A percentile compares a stretch with the other conserved stretches of the same genome.
phyloP scores from a whole-genome alignment of 768 basidiomycete species.

The Suillus subluteus region DNA sequence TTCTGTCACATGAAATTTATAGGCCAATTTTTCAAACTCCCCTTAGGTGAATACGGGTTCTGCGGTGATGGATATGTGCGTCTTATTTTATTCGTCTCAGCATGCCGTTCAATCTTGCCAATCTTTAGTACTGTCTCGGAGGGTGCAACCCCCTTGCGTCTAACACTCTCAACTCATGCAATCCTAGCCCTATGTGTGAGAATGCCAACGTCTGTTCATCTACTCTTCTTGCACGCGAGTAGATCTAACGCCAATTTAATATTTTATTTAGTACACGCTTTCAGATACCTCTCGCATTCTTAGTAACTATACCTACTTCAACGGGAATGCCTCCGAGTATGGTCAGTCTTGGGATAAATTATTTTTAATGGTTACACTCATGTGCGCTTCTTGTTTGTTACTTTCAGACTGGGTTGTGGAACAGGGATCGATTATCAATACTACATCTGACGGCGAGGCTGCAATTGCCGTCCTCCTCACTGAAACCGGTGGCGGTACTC shows the following conservation, averaged over 20 bases:
- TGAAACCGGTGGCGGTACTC: conserved; percentile 73
- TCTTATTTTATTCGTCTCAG: background rate
- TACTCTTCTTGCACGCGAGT: background rate
- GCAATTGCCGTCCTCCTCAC: conserved; percentile 73
- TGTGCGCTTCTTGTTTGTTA: background rate
- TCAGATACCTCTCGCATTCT: conserved; percentile 67
- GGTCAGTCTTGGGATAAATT: conserved; percentile 39
- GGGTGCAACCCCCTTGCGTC: conserved; percentile 87
- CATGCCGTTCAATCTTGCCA: conserved; percentile 13
- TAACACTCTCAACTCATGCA: conserved; percentile 63
- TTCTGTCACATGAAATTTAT: conserved; percentile 1
- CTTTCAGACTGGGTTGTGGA: conserved; percentile 70
- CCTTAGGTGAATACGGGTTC: conserved; percentile 55
- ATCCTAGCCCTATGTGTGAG: conserved; percentile 73
- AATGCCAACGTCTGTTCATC: conserved; percentile 51
- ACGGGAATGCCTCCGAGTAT: conserved; percentile 75
- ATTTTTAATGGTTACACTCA: background rate
- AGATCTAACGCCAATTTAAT: conserved; percentile 36
- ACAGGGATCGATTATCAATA: conserved; percentile 66
- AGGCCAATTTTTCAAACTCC: conserved; percentile 2
- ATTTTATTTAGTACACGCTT: conserved; percentile 62
- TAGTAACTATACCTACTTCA: conserved; percentile 64
- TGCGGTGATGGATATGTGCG: conserved; percentile 49
- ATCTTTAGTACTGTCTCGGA: conserved; percentile 71
- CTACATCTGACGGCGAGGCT: conserved; percentile 56